These are phyloP conservation scores for Astragalus membranaceus DNA, from an alignment of 306 rosid species.

Conservation along the genomic window DNA sequence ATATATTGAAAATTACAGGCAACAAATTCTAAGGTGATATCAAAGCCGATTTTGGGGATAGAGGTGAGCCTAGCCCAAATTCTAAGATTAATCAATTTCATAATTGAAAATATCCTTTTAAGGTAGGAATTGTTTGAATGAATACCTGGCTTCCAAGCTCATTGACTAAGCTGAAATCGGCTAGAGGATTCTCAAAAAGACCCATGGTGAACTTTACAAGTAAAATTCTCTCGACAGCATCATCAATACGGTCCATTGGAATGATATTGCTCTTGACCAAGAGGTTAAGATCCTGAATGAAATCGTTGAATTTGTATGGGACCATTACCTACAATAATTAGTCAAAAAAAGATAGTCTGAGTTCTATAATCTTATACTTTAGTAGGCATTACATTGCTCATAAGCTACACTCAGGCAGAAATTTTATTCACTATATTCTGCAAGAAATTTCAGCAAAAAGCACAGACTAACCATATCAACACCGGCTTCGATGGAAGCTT, in stretches of 20 bases:
- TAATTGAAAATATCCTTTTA: neutral
- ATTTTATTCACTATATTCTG: neutral
- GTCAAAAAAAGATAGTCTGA: constrained; percentile 19
- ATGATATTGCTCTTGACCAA: constrained; percentile 66
- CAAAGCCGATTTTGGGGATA: no score
- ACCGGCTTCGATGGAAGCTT: constrained; percentile 79
- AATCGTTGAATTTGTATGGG: constrained; percentile 58
- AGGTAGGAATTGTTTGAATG: neutral
- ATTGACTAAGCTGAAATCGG: constrained; percentile 77
- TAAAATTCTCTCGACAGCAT: constrained; percentile 84
- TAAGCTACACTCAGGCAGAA: neutral
- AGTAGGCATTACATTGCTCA: constrained; percentile 8
- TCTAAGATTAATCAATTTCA: neutral
- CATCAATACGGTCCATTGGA: constrained; percentile 83
- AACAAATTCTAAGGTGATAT: neutral
- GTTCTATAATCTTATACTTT: constrained; percentile 1
- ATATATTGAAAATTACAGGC: constrained; percentile 8
- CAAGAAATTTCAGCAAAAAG: constrained; percentile 15
- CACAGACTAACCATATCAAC: constrained; percentile 77
- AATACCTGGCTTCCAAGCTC: constrained; percentile 94
- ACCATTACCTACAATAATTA: constrained; percentile 67
- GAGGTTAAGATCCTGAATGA: constrained; percentile 62
- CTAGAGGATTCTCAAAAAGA: constrained; percentile 81
- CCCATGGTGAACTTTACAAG: constrained; percentile 88
- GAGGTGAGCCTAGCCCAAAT: no score